Percentiles rank a stretch among this genome's conserved stretches.
phyloP scores from a whole-genome alignment of 257 asterid genomes.

The Solanum acaule region DNA sequence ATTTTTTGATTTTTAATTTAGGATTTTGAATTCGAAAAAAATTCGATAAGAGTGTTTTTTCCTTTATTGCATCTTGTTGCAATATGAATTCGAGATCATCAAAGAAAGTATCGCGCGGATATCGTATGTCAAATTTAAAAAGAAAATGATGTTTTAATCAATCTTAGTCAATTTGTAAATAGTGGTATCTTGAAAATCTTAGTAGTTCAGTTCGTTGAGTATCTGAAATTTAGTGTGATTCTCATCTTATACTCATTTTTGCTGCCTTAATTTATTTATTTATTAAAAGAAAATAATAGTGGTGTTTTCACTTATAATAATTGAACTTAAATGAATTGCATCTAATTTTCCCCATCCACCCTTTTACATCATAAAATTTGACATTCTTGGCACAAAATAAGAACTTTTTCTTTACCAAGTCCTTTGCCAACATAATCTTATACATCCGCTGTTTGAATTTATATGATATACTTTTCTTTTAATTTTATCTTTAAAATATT shows the following conservation, averaged over 20 bases:
- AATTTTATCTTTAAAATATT: too few species aligned
- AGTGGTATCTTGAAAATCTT: not conserved
- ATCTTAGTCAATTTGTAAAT: too few species aligned
- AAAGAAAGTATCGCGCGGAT: too few species aligned
- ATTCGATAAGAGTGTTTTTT: not conserved
- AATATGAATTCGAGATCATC: too few species aligned
- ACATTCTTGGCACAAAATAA: not conserved
- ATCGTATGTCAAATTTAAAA: not conserved
- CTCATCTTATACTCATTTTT: too few species aligned
- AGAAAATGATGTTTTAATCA: not conserved
- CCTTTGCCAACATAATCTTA: not conserved
- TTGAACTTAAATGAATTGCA: not conserved
- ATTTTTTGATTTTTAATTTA: too few species aligned
- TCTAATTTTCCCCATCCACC: not conserved
- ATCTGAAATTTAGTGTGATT: too few species aligned
- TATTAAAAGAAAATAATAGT: not conserved
- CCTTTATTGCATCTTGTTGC: too few species aligned
- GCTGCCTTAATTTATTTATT: not conserved
- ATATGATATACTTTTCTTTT: too few species aligned
- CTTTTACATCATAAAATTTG: not conserved
- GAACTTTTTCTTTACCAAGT: not conserved
- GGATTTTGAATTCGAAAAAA: too few species aligned
- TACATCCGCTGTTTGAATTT: too few species aligned
- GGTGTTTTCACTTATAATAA: not conserved
- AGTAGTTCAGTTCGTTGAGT: too few species aligned